Base-by-base conservation (phyloP, 2,329 filamentous ascomycete genomes). In the Plenodomus lindquistii region DNA sequence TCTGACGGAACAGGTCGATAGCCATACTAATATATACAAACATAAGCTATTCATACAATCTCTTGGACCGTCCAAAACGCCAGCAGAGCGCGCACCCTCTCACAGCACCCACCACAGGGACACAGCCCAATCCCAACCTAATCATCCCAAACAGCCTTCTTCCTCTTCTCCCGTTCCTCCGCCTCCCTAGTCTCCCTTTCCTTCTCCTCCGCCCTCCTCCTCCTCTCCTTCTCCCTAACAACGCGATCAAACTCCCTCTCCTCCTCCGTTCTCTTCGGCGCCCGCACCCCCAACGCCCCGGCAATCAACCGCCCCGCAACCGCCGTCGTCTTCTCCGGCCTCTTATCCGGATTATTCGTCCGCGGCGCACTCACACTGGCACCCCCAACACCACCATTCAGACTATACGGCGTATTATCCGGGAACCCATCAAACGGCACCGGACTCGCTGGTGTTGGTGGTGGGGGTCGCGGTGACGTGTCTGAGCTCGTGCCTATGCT, bases 281-380 rank as follows among this genome's bases (percentile, higher is more conserved):
- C 85, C 65, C 86, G 85, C 45, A 97, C 83, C 1, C 94, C 94
- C 57, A 97, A 76, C 0, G 89, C 91, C 3, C 88, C 89, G 0
- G 91, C 91, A 69, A 99, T 97, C 83, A 99, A 81, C 50, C 94
- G 81, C 53, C 88, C 84, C 4, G 94, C 94, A 34, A 96, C 91
- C 0, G 91, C 90, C 52, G 95, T 95, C 54, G 92, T 95, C 79
- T 96, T 99, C 74, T 96, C 92, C 0, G 91, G 93, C 34, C 89
- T 77, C 61, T 61, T 60, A 13, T 63, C 66, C 22, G 15, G 4
- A 31, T 15, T n/a, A n/a, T n/a, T n/a, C n/a, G n/a, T 15, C 27
- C 27, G 6, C 27, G 63, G 56, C 19, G 48, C 34, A 15, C 60
- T 48, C 59, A 70, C 48, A 60, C 69, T 57, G 43, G 37, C 37